Percentiles rank a stretch among this genome's conserved stretches.
phyloP scores from a whole-genome alignment of 176 grass and related monocot species.

The Microstegium vimineum region DNA sequence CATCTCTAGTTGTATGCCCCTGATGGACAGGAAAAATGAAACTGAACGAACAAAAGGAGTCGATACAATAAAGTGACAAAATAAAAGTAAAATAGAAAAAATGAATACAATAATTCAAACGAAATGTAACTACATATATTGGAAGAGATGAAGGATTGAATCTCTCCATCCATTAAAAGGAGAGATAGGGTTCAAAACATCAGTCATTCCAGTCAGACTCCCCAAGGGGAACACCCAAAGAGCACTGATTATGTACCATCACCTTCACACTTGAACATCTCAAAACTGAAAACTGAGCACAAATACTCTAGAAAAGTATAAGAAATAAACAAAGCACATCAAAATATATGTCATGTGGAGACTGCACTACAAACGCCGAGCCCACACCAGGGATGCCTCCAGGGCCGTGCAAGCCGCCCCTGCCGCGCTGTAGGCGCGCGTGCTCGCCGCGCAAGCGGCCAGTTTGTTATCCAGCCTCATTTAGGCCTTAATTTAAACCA shows the following conservation, averaged over 20 bases:
- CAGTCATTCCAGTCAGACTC: background rate
- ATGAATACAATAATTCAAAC: background rate
- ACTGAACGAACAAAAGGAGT: background rate
- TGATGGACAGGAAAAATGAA: background rate
- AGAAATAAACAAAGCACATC: no score
- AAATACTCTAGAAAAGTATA: no score
- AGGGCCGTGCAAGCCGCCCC: no score
- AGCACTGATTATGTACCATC: background rate
- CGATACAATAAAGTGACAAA: background rate
- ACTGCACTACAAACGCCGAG: no score
- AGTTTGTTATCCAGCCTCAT: no score
- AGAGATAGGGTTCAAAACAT: background rate
- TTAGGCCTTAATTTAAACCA: no score
- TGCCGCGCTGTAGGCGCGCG: no score
- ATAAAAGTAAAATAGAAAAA: background rate
- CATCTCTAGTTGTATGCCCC: background rate
- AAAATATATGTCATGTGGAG: no score
- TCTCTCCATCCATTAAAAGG: background rate
- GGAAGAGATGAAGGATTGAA: background rate
- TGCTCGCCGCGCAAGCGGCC: no score
- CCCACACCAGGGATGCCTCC: no score
- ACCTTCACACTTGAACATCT: background rate
- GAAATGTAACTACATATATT: background rate
- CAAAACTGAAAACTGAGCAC: background rate
- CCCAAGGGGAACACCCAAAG: background rate